phyloP scores from a whole-genome alignment of 441 rosid genomes.

The Populus hybrid region DNA sequence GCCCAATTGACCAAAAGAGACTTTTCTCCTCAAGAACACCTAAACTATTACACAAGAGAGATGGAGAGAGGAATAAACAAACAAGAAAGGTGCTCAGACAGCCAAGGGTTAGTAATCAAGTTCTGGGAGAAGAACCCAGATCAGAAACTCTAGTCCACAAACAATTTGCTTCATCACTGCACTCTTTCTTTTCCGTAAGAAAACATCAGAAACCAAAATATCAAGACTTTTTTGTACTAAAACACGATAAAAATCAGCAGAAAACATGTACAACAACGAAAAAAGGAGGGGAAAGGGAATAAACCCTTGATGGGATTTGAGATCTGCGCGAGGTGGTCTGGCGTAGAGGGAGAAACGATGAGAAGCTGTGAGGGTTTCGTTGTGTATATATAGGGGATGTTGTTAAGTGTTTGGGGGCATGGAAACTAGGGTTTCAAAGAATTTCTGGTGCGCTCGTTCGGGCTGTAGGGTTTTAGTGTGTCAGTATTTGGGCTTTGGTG shows the following conservation, averaged over 20 bases:
- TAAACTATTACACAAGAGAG: no score
- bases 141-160: conserved; percentile 99
- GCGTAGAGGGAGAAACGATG: fast-evolving
- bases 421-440: background rate
- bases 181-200: conserved; percentile 6
- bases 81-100: conserved; percentile 73
- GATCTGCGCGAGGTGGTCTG: background rate
- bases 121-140: conserved; percentile 54
- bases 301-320: no score
- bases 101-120: conserved; percentile 98
- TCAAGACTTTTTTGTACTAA: background rate
- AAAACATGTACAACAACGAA: background rate
- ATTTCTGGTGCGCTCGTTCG: background rate
- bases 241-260: background rate
- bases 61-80: background rate
- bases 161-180: conserved; percentile 60
- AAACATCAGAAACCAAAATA: background rate
- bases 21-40: background rate
- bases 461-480: background rate
- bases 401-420: background rate
- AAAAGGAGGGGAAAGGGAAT: background rate
- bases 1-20: conserved; percentile 20
- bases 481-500: background rate
- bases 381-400: background rate
- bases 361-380: background rate